These are phyloP conservation scores for Apiotrichum laibachii DNA, from an alignment of 1,284 basidiomycete genomes.

Conservation along the genomic window DNA sequence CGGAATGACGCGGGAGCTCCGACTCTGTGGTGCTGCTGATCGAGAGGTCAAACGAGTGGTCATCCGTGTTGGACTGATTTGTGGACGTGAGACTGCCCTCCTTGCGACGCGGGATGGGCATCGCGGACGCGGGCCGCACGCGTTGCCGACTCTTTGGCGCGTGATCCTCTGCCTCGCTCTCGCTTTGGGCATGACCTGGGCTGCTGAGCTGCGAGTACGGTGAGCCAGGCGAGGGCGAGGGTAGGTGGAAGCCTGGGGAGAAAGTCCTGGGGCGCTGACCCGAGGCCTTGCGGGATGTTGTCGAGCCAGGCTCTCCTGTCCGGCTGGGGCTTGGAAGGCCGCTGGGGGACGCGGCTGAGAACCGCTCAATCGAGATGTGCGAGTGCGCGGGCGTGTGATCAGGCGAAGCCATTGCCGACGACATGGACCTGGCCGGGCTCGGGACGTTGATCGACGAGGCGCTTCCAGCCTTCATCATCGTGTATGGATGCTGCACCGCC, in stretches of 20 bases:
- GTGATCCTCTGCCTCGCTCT: slow-evolving; percentile 29
- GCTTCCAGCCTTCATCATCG: not conserved
- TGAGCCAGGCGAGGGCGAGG: slow-evolving; percentile 39
- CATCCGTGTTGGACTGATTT: no score
- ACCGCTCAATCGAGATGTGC: no score
- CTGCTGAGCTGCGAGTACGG: slow-evolving; percentile 25
- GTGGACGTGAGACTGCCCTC: not conserved
- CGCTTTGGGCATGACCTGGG: slow-evolving; percentile 2
- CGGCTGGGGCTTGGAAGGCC: no score
- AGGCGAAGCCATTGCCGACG: no score
- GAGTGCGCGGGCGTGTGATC: no score
- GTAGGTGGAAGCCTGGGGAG: slow-evolving; percentile 44
- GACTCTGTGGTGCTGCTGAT: not conserved
- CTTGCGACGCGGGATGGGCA: slow-evolving; percentile 20
- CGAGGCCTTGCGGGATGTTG: not conserved
- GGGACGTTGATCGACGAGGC: not conserved
- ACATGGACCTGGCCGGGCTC: not conserved
- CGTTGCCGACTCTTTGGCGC: slow-evolving; percentile 1
- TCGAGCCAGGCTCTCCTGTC: not conserved
- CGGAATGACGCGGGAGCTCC: no score
- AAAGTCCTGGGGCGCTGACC: slow-evolving; percentile 25
- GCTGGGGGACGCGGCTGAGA: no score
- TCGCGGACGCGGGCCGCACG: slow-evolving; percentile 31
- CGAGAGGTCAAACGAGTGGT: no score
- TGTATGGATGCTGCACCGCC: not conserved